phyloP scores from a whole-genome alignment of 768 basidiomycete genomes.

The Rickenella mellea region DNA sequence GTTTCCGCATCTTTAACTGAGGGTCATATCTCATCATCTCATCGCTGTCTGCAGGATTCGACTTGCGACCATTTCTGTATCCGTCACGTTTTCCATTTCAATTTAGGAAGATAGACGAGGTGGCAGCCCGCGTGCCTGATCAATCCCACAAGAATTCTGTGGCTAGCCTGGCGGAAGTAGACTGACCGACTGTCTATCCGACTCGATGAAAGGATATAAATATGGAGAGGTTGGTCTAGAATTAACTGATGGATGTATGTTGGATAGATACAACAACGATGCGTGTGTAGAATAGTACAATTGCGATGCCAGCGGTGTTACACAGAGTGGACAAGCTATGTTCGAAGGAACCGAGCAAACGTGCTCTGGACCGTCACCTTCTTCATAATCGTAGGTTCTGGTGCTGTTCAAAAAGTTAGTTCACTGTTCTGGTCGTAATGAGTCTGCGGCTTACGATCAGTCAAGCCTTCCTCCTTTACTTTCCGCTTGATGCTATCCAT shows the following conservation, averaged over 20 bases:
- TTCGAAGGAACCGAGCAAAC: conserved; percentile 66
- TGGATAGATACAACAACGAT: neutral
- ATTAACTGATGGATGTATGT: conserved; percentile 2
- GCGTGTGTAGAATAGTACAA: too few relatives aligned
- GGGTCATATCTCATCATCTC: conserved; percentile 7
- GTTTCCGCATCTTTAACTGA: conserved; percentile 3
- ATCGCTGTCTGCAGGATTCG: conserved; percentile 55
- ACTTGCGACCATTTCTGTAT: conserved; percentile 93
- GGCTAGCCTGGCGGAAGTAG: too few relatives aligned
- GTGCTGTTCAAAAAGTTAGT: conserved; percentile 33
- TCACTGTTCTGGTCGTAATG: neutral
- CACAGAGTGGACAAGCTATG: too few relatives aligned
- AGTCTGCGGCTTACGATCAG: conserved; percentile 73
- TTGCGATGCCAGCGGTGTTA: too few relatives aligned
- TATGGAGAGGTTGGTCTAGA: neutral
- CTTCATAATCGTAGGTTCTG: conserved; percentile 87
- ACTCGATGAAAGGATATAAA: too few relatives aligned
- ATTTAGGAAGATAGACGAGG: conserved; percentile 88
- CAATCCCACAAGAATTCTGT: too few relatives aligned
- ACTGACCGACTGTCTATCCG: too few relatives aligned
- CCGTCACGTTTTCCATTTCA: conserved; percentile 94
- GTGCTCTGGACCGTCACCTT: conserved; percentile 69
- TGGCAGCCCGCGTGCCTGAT: conserved; percentile 70
- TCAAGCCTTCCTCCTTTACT: conserved; percentile 79
- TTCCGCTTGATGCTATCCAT: conserved; percentile 92